These are phyloP conservation scores for Hamigera avellanea DNA, from an alignment of 495 filamentous ascomycete genomes.

Conservation along the genomic window DNA sequence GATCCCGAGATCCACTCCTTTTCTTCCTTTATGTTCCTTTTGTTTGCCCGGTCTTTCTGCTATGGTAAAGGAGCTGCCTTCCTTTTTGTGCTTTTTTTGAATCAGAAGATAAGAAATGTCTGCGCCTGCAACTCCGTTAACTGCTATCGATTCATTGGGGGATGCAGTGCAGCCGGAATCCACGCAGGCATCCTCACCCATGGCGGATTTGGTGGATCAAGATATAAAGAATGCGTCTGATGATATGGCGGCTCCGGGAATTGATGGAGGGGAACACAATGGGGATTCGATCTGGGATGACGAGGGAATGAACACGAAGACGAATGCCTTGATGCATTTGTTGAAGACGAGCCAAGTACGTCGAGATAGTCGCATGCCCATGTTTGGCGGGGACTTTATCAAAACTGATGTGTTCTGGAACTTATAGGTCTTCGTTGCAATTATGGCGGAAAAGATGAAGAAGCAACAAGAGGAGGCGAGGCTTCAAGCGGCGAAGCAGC, in stretches of 20 bases:
- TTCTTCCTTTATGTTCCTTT: background rate
- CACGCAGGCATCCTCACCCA: conserved; percentile 34
- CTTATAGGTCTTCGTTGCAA: conserved; percentile 33
- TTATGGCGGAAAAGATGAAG: conserved; percentile 53
- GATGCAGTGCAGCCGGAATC: conserved; percentile 10
- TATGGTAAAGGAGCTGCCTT: no score
- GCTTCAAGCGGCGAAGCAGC: conserved; percentile 31
- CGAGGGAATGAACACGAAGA: conserved; percentile 29
- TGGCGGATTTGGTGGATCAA: conserved; percentile 10
- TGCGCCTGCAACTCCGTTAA: conserved; percentile 23
- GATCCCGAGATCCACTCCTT: background rate
- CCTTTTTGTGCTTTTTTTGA: no score
- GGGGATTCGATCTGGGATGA: conserved; percentile 11
- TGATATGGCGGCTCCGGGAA: conserved; percentile 2
- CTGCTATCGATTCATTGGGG: conserved; percentile 16
- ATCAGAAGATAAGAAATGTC: conserved; percentile 26
- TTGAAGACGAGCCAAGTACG: conserved; percentile 40
- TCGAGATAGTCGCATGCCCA: conserved; percentile 7
- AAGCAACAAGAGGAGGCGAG: conserved; percentile 47
- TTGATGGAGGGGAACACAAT: conserved; percentile 4
- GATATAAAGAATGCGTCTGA: conserved; percentile 9
- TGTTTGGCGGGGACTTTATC: background rate
- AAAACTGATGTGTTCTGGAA: no score
- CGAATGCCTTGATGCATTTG: conserved; percentile 31
- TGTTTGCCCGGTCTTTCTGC: no score